Evolutionary conservation across 306 rosid species (phyloP), one percentile per base, ranked within the genome.

Genomic region (Malus asiatica): DNA sequence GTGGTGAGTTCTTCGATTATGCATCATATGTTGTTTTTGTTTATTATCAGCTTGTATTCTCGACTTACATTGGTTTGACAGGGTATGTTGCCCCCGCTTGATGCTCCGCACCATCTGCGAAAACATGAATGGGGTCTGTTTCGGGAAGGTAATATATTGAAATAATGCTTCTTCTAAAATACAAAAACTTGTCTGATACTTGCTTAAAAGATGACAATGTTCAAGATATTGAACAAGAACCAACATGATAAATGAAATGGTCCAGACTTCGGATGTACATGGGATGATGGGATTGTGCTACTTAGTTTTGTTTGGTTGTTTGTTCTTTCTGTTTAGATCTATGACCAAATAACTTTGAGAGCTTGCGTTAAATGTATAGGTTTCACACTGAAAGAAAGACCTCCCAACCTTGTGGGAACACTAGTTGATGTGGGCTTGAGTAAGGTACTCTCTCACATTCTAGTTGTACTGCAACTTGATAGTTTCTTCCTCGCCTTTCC

Each of bases 71-170:
- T 51, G 4, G 2, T 44, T 66, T 76, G 84, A 73, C 76, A 90
- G 99, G 99, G 99, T 70, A 46, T 90, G 93, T 76, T 96, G 87
- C 99, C 99, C 57, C 98, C 99, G 29, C 92, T 96, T 79, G 99
- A 96, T 78, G 97, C 99, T 51, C 99, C 98, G 5, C 98, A 96
- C 80, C 99, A 96, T 88, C 80, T 96, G 80, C 97, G 99, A 70
- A 96, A 88, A 76, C 99, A 96, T 8, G 98, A 96, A 66, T 96
- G 99, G 99, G 97, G 87, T 79, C 84, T 83, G 0, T 90, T 83
- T 79, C 86, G 99, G 19, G 99, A 92, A 87, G 99, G 99, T 96
- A 62, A 30, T 20, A 32, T 70, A 69, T 69, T 72, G 48, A 32
- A 32, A 64, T 32, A 64, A 32, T 32, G 45, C 2, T 3, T 32